Conservation (phyloP, 306 rosid species). For the Corylus americana region DNA sequence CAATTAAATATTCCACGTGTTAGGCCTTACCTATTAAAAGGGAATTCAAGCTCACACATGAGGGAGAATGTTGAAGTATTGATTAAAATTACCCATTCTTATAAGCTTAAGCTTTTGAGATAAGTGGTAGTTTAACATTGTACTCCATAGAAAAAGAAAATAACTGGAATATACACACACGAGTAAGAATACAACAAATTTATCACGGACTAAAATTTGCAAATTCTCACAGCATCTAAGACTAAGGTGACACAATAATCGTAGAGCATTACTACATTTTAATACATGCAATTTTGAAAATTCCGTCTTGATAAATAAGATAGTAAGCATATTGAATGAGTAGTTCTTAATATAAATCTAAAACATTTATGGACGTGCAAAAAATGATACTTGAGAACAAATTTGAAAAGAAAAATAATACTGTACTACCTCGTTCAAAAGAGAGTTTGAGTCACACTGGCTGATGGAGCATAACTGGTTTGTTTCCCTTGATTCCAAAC, state of each 20-base stretch:
- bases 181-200: not conserved
- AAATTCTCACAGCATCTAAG: not conserved
- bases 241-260: not conserved
- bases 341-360: not conserved
- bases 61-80: too few species aligned
- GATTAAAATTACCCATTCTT: too few species aligned
- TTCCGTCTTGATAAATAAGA: not conserved
- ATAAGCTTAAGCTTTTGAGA: too few species aligned
- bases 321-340: not conserved
- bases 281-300: not conserved
- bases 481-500: conserved; percentile 77
- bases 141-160: not conserved
- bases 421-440: conserved; percentile 82
- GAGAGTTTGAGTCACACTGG: conserved; percentile 86
- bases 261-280: not conserved
- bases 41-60: too few species aligned
- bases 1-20: too few species aligned
- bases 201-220: not conserved
- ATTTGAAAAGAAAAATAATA: conserved; percentile 11
- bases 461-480: conserved; percentile 96
- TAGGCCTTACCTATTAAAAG: too few species aligned
- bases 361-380: not conserved
- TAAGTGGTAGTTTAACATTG: too few species aligned
- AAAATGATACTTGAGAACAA: not conserved
- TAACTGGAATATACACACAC: not conserved